These are phyloP conservation scores for Penicillium verrucosum DNA, from an alignment of 2,329 filamentous ascomycete species.

Conservation along the genomic window DNA sequence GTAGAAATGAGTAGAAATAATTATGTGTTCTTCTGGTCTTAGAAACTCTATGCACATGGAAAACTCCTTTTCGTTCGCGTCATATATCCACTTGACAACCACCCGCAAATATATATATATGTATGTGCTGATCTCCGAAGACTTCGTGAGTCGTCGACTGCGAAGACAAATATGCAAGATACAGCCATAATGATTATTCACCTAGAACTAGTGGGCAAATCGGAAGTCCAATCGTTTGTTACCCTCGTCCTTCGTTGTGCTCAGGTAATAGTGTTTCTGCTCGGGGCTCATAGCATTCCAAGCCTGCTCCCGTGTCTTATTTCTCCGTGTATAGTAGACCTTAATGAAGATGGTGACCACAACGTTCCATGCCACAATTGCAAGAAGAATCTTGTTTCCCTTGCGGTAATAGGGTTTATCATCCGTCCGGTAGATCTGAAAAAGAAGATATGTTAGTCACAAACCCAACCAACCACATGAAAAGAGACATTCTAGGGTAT, in stretches of 20 bases:
- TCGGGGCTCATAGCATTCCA: constrained; percentile 49
- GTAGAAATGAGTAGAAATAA: too few species aligned
- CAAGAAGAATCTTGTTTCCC: constrained; percentile 54
- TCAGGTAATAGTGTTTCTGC: constrained; percentile 46
- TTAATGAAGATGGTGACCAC: constrained; percentile 47
- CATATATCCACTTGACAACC: background rate
- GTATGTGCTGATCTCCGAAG: background rate
- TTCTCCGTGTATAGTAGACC: constrained; percentile 42
- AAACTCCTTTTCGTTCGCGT: background rate
- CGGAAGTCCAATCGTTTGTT: constrained; percentile 53
- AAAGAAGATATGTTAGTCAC: background rate
- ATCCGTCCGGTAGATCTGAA: constrained; percentile 50
- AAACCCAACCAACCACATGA: rapidly evolving
- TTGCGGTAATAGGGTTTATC: constrained; percentile 54
- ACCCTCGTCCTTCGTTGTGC: constrained; percentile 32
- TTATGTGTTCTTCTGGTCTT: background rate
- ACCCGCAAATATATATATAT: background rate
- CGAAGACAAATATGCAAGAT: background rate
- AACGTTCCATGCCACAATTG: constrained; percentile 49
- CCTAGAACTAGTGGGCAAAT: constrained; percentile 43
- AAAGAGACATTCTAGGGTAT: background rate
- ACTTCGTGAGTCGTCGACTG: background rate
- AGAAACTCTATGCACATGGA: background rate
- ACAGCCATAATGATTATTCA: background rate
- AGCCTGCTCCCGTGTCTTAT: constrained; percentile 48